Evolutionary conservation across 192 early-diverging fungal species (phyloP).

Genomic region (Spizellomyces sp.): DNA sequence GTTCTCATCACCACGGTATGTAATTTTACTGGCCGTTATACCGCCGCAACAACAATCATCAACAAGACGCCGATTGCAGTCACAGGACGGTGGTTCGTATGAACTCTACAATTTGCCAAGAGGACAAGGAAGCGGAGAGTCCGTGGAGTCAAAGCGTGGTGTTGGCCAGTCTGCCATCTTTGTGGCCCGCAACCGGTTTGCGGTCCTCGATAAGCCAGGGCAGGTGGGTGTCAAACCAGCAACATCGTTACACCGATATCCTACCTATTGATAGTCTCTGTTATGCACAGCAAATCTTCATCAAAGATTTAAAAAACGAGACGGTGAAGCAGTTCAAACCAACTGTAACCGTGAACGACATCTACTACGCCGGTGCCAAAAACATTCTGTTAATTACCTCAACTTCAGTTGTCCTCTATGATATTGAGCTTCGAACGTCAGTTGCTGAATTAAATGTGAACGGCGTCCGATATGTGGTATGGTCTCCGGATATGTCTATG

Average conservation of each 20-base stretch:
- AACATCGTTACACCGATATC: neutral
- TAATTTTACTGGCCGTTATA: neutral
- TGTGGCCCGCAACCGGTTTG: slow-evolving; percentile 96
- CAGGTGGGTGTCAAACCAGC: slow-evolving; percentile 43
- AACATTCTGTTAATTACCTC: slow-evolving; percentile 81
- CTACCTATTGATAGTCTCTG: neutral
- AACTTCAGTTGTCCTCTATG: slow-evolving; percentile 88
- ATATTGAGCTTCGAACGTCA: slow-evolving; percentile 79
- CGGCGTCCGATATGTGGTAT: slow-evolving; percentile 92
- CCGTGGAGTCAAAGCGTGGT: slow-evolving; percentile 75
- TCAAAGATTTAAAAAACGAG: slow-evolving; percentile 85
- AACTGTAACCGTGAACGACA: slow-evolving; percentile 75
- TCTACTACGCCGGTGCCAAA: slow-evolving; percentile 86
- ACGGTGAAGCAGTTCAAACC: slow-evolving; percentile 89
- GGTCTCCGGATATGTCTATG: slow-evolving; percentile 85
- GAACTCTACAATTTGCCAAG: slow-evolving; percentile 87
- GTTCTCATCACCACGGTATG: slow-evolving; percentile 82
- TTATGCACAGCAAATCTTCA: slow-evolving; percentile 65
- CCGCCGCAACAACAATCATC: slow-evolving; percentile 3
- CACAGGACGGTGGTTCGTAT: slow-evolving; percentile 85
- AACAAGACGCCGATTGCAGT: slow-evolving; percentile 33
- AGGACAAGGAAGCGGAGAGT: slow-evolving; percentile 61
- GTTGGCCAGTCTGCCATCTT: slow-evolving; percentile 83
- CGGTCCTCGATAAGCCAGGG: slow-evolving; percentile 84
- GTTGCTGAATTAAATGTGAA: slow-evolving; percentile 78